Evolutionary conservation across 2,329 filamentous ascomycete species (phyloP), one percentile per base, ranked within the genome.

Genomic region (Talaromyces sp.): DNA sequence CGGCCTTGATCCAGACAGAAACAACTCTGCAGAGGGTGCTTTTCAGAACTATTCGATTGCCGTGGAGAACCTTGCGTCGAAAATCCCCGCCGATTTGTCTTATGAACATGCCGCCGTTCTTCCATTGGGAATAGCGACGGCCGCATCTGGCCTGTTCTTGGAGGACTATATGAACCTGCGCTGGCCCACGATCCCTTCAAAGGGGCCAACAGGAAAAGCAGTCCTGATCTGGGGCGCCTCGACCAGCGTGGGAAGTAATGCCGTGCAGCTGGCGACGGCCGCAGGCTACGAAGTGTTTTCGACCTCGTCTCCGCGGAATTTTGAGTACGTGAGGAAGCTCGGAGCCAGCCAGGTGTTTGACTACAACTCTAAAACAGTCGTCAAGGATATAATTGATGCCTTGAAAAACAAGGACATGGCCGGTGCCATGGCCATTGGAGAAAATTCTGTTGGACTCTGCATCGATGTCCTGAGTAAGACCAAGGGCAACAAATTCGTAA

Each of bases 181-280:
- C 5, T 51, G 63, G 51, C 62, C 64, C 1, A 50, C 60, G 5
- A 30, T 60, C 3, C 57, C 60, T 1, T 54, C 61, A n/a, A 28
- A 61, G 61, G 12, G 28, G 14, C 33, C 67, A 8, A 69, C 67
- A 3, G 72, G 72, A 14, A 69, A 78, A 63, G 66, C 72, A 16
- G 59, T 79, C 0, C 65, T 84, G 4, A 68, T 84, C n/a, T 84
- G 81, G 80, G 82, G 82, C 23, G 83, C 81, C 1, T 75, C 78
- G 3, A 77, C 78, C 0, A 74, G 73, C n/a, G 78, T 81, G 1
- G 80, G 81, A 1, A 72, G 72, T 34, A 68, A 67, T 2, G 77
- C 74, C 1, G 75, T 80, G 44, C 79, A 81, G 61, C 65, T 79
- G 16, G 77, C 78, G 1, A 70, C 66, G 1, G 73, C 71, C 1